phyloP scores from a whole-genome alignment of 23 red algal genomes.

The Gracilaria gracilis region DNA sequence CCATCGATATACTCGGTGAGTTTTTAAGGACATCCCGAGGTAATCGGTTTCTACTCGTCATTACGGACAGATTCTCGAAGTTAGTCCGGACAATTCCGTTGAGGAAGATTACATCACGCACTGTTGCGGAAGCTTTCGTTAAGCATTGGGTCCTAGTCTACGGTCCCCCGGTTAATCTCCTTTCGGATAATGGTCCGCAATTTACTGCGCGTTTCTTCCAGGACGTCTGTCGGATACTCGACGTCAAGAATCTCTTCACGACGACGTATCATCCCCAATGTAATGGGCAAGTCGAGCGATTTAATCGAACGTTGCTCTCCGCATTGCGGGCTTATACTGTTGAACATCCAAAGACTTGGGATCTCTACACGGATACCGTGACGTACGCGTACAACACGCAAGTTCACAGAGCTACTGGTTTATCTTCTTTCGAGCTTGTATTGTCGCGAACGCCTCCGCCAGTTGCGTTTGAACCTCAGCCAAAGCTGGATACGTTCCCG shows the following conservation, averaged over 20 bases:
- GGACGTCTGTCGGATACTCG: conserved; percentile 12
- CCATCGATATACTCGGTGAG: conserved; percentile 17
- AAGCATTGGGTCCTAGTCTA: not conserved
- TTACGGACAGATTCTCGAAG: not conserved
- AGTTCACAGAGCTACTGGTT: not conserved
- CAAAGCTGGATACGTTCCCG: not conserved
- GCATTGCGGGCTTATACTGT: conserved; percentile 20
- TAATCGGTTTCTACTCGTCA: not conserved
- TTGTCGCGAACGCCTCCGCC: not conserved
- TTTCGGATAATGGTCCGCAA: not conserved
- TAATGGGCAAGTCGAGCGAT: not conserved
- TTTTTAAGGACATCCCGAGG: not conserved
- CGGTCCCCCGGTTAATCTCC: not conserved
- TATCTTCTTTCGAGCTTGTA: conserved; percentile 15
- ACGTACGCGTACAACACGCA: conserved; percentile 21
- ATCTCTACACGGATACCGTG: conserved; percentile 7
- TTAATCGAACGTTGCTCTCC: not conserved
- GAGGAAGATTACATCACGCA: not conserved
- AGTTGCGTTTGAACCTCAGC: not conserved
- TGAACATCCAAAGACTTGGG: not conserved
- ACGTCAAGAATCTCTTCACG: conserved; percentile 14
- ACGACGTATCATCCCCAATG: conserved; percentile 37
- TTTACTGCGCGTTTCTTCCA: not conserved
- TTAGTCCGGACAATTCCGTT: not conserved
- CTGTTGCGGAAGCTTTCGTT: not conserved